Evolutionary conservation across 352 stramenopile genomes (phyloP), one percentile per base, ranked within the genome.

Genomic region (Blastocystis sp.): DNA sequence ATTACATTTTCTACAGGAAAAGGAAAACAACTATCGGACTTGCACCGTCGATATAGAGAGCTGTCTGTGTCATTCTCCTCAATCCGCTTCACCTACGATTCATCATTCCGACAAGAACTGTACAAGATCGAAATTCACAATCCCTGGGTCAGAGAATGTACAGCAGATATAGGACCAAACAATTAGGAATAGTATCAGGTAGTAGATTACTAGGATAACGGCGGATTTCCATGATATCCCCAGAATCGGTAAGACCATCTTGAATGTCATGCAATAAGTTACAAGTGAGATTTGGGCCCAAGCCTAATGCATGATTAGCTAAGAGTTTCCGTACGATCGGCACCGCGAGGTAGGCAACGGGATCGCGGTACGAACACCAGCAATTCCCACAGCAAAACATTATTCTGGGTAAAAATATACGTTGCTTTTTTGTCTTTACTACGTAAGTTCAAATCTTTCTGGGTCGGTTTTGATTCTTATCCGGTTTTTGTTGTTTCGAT

Each of bases 1-100:
- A 55, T 90, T 62, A 73, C 91, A 92, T 54, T 90, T 73, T 34
- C 45, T 64, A 90, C 75, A 92, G 0, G 39, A 3, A 13, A 68
- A 5, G 15, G 50, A 20, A 41, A 26, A n/a, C 15, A 8, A 18
- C 18, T 13, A 23, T 3, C 26, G 20, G 50, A 84, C 73, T 3
- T n/a, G 73, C 73, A 84, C 23, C 53, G 29, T 43, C 56, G 45
- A 84, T 84, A 84, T 8, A 23, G 41, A 3, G 54, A 18, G 2
- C 43, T 53, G 8, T 84, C 13, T 34, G 45, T 47, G 68, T 84
- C 73, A 20, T 26, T 26, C 34, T 66, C 47, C n/a, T 66, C 47
- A 26, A 84, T 84, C 13, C 45, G 26, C 26, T 84, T 47, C 20
- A 84, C 8, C 73, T 84, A 66, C 2, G 2, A 47, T 13, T 66